Percentiles rank a stretch among this genome's conserved stretches.
Conservation (phyloP, 176 grass and related monocot species). For the Thinopyrum elongatum region DNA sequence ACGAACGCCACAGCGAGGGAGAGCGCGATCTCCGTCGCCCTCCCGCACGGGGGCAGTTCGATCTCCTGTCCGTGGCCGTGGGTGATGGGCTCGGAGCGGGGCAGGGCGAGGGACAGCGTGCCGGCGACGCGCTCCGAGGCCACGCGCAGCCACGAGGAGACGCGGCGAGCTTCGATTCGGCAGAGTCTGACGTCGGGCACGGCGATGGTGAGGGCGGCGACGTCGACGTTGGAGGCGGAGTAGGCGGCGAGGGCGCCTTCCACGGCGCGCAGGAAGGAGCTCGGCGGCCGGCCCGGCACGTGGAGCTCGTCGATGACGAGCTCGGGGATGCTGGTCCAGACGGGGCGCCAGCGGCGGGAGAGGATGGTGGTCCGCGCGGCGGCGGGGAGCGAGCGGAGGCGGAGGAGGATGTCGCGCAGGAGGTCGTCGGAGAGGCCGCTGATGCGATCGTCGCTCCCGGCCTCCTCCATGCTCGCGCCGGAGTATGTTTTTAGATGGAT, state of each 20-base stretch:
- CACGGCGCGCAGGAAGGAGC: not conserved
- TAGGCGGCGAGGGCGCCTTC: not conserved
- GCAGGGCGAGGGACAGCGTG: not conserved
- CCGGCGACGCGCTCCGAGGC: not conserved
- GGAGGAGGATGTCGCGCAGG: not conserved
- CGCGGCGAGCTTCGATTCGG: not conserved
- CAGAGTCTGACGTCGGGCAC: not conserved
- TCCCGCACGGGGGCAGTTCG: not conserved
- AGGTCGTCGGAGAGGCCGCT: slow-evolving; percentile 8
- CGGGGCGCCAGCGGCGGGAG: not conserved
- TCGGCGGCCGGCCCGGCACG: not conserved
- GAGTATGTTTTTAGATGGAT: not conserved
- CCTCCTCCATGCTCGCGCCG: not conserved
- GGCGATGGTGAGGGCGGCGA: not conserved
- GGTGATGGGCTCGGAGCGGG: no score
- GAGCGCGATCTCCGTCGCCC: not conserved
- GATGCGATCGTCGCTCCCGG: not conserved
- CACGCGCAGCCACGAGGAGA: not conserved
- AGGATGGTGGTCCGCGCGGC: not conserved
- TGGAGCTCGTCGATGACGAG: not conserved
- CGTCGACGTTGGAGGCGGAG: not conserved
- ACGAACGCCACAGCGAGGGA: not conserved
- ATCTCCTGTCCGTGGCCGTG: not conserved
- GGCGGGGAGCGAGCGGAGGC: not conserved
- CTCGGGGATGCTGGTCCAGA: not conserved